Evolutionary conservation across 192 early-diverging fungal genomes (phyloP), one percentile per base, ranked within the genome.

Genomic region (Entophlyctis helioformis): DNA sequence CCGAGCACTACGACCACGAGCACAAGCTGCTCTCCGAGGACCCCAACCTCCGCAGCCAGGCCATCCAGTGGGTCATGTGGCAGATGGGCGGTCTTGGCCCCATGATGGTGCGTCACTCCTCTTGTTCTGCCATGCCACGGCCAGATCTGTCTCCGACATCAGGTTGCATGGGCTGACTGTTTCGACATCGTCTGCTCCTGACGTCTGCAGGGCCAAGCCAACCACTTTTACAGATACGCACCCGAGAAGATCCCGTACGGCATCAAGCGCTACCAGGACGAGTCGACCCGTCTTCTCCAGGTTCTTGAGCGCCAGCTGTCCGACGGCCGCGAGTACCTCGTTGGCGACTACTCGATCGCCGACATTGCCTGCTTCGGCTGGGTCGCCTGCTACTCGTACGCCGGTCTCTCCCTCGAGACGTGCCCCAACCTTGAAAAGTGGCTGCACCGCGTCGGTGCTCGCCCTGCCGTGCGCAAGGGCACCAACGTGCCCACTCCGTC

Each of bases 51-150:
- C 57, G 62, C 23, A 50, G 46, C 32, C 54, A 47, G 55, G 64
- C 60, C n/a, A 63, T 62, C n/a, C 64, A 73, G 51, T 77, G 71
- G 68, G 42, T 74, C 20, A 66, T 69, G 60, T 74, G 63, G 48
- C 73, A 76, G 54, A 37, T 53, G 43, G 26, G 33, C n/a, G n/a
- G n/a, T n/a, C n/a, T n/a, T n/a, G n/a, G n/a, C 8, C 33, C 33
- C 33, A 15, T 34, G 15, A 34, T 8, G 8, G 8, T 34, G 9
- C 15, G 33, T 16, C 15, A 19, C 16, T 42, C 19, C 1, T 36
- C 4, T 42, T 42, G 24, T 39, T 42, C 32, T 49, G 6, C 21
- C 9, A 19, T 40, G n/a, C 39, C 20, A 21, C 39, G 20, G 9
- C 21, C 21, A 7, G 9, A 19, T 46, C 22, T n/a, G n/a, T n/a